These are phyloP conservation scores for Colletotrichum sojae DNA, from an alignment of 2,329 filamentous ascomycete species.

Conservation along the genomic window DNA sequence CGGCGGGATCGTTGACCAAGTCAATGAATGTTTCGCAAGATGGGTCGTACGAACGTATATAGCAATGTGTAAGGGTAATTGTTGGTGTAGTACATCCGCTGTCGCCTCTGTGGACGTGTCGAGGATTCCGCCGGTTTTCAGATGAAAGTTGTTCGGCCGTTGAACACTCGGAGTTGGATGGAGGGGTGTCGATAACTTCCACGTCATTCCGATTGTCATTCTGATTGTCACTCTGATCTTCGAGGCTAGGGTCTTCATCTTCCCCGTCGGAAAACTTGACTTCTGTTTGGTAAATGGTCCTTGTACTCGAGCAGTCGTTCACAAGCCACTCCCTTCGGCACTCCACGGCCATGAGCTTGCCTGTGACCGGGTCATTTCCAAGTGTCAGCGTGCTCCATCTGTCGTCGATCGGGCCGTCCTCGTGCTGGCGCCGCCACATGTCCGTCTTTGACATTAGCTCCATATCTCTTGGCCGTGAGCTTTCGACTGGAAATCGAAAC, in stretches of 20 bases:
- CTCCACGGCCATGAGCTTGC: slow-evolving; percentile 74
- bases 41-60: slow-evolving; percentile 68
- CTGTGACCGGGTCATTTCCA: slow-evolving; percentile 70
- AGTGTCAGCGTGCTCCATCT: slow-evolving; percentile 79
- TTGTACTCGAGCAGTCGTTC: slow-evolving; percentile 67
- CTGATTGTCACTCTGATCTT: neutral
- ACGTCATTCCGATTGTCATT: no score
- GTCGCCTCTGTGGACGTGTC: slow-evolving; percentile 65
- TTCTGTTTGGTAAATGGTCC: slow-evolving; percentile 76
- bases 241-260: slow-evolving; percentile 34
- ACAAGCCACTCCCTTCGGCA: slow-evolving; percentile 76
- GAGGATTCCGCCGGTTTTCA: slow-evolving; percentile 50
- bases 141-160: neutral
- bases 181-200: neutral
- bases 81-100: slow-evolving; percentile 56
- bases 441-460: slow-evolving; percentile 57
- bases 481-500: slow-evolving; percentile 71
- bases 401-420: slow-evolving; percentile 80
- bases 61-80: slow-evolving; percentile 68
- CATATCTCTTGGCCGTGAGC: slow-evolving; percentile 56
- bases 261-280: slow-evolving; percentile 57
- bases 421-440: slow-evolving; percentile 77
- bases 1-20: slow-evolving; percentile 66
- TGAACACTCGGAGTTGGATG: neutral
- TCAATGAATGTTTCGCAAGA: slow-evolving; percentile 71